These are phyloP conservation scores for Zasmidium angulare DNA, from an alignment of 2,329 filamentous ascomycete species.

Conservation along the genomic window DNA sequence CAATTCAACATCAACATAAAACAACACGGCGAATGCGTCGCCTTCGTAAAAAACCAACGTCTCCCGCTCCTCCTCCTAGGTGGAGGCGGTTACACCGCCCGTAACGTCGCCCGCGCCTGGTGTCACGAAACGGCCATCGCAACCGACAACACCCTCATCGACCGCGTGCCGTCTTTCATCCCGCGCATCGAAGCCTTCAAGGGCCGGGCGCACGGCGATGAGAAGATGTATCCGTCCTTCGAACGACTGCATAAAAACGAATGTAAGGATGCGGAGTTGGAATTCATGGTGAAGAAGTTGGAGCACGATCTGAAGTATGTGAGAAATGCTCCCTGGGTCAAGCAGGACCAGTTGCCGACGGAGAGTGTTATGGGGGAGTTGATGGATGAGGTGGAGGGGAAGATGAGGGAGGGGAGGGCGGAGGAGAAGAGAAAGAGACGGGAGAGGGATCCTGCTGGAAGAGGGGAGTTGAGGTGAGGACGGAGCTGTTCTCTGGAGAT, in stretches of 20 bases:
- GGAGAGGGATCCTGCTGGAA: slow-evolving; percentile 47
- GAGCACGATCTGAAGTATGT: slow-evolving; percentile 86
- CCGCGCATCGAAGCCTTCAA: slow-evolving; percentile 84
- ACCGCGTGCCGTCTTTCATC: slow-evolving; percentile 74
- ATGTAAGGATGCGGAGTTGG: slow-evolving; percentile 76
- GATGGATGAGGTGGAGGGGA: slow-evolving; percentile 67
- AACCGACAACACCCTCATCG: slow-evolving; percentile 70
- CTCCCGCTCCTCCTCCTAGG: slow-evolving; percentile 88
- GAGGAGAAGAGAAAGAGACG: slow-evolving; percentile 41
- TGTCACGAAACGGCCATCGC: slow-evolving; percentile 93
- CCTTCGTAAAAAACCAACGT: slow-evolving; percentile 77
- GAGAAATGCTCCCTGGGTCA: slow-evolving; percentile 79
- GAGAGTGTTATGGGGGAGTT: slow-evolving; percentile 63
- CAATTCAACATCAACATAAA: slow-evolving; percentile 96
- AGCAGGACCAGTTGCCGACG: slow-evolving; percentile 73
- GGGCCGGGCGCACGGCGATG: slow-evolving; percentile 68
- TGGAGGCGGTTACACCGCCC: slow-evolving; percentile 92
- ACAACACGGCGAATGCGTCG: slow-evolving; percentile 88
- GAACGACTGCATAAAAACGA: slow-evolving; percentile 61
- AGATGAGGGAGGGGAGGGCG: slow-evolving; percentile 52
- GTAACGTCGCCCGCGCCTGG: slow-evolving; percentile 96
- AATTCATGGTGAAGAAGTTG: slow-evolving; percentile 75
- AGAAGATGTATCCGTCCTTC: slow-evolving; percentile 81
- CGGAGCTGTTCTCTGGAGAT: not conserved
- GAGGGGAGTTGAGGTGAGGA: slow-evolving; percentile 38